These are phyloP conservation scores for Brassica balearica DNA, from an alignment of 441 rosid species.

Conservation along the genomic window DNA sequence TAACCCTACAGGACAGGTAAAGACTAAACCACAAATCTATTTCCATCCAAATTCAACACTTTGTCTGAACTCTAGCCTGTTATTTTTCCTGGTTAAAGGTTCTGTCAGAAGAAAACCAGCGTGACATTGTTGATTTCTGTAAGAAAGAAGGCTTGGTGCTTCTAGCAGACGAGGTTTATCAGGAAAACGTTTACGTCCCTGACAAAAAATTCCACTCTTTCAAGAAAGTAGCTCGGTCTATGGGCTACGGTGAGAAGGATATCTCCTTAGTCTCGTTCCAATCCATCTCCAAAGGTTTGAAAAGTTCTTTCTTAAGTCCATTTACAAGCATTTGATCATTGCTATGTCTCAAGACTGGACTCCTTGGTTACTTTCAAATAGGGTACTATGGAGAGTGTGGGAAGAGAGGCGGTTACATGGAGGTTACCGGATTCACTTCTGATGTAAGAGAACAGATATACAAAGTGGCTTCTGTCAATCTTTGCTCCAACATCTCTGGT, in stretches of 20 bases:
- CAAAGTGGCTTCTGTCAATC: conserved; percentile 97
- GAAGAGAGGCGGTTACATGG: conserved; percentile 99
- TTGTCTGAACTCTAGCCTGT: conserved; percentile 20
- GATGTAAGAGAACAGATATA: conserved; percentile 92
- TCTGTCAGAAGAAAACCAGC: conserved; percentile 88
- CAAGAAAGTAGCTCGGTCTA: conserved; percentile 86
- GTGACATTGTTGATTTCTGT: conserved; percentile 80
- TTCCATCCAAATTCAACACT: not conserved
- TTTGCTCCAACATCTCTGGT: conserved; percentile 92
- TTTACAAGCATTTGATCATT: not conserved
- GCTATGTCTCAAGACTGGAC: not conserved
- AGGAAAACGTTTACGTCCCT: conserved; percentile 86
- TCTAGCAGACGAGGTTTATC: conserved; percentile 96
- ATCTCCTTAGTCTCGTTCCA: conserved; percentile 83
- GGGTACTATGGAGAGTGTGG: conserved; percentile 99
- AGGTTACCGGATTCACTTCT: conserved; percentile 81
- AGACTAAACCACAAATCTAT: not conserved
- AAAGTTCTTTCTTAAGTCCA: not conserved
- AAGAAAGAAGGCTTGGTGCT: conserved; percentile 92
- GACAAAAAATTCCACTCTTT: conserved; percentile 91
- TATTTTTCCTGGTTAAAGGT: conserved; percentile 55
- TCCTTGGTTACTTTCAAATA: conserved; percentile 24
- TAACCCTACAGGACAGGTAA: conserved; percentile 95
- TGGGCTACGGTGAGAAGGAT: conserved; percentile 86
- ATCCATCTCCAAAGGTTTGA: conserved; percentile 90